A percentile compares a stretch with the other conserved stretches of the same genome.
phyloP scores from a whole-genome alignment of 306 rosid genomes.

The Dalbergia oliveri region DNA sequence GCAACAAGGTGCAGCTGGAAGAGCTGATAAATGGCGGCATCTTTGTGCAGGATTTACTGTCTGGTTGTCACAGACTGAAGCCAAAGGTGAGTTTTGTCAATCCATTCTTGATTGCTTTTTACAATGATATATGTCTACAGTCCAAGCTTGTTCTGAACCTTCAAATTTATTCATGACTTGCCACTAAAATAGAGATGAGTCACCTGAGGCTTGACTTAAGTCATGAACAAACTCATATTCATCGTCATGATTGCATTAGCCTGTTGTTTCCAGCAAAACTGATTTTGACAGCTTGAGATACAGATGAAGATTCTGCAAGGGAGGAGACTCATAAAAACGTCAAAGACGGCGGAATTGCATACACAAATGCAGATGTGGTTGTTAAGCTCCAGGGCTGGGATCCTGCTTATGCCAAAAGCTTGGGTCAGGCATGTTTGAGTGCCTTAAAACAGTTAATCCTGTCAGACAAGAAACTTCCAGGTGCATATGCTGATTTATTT shows the following conservation, averaged over 20 bases:
- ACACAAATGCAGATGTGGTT: constrained; percentile 83
- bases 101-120: constrained; percentile 16
- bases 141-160: constrained; percentile 40
- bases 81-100: constrained; percentile 59
- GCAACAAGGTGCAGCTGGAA: constrained; percentile 71
- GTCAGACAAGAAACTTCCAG: constrained; percentile 89
- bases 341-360: constrained; percentile 65
- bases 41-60: constrained; percentile 89
- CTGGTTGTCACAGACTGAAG: constrained; percentile 91
- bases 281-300: constrained; percentile 37
- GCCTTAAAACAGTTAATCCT: constrained; percentile 86
- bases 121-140: constrained; percentile 22
- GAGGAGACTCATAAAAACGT: constrained; percentile 75
- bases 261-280: constrained; percentile 34
- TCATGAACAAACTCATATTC: neutral
- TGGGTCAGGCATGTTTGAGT: constrained; percentile 86
- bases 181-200: constrained; percentile 16
- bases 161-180: constrained; percentile 24
- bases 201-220: constrained; percentile 22
- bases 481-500: constrained; percentile 49
- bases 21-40: constrained; percentile 78
- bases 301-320: constrained; percentile 90
- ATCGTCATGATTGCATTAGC: constrained; percentile 29
- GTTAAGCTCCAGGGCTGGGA: constrained; percentile 95
- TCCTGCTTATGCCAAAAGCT: constrained; percentile 69